phyloP scores from a whole-genome alignment of 768 basidiomycete genomes.

The Gymnopilus junonius region DNA sequence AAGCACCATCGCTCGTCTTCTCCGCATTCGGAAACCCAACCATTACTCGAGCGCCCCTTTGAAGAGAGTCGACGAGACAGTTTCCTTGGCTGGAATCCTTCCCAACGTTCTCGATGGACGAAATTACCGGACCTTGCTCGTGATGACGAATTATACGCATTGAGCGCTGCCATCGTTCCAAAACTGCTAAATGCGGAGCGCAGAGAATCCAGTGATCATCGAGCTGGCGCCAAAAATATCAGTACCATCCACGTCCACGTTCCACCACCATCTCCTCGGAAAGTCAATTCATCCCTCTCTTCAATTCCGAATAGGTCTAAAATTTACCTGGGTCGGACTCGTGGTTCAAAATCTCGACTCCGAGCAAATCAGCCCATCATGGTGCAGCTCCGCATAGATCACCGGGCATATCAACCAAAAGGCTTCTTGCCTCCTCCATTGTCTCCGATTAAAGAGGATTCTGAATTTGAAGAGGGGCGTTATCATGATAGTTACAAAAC shows the following conservation, averaged over 20 bases:
- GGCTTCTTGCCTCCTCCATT: background rate
- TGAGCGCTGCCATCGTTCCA: background rate
- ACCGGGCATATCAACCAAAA: background rate
- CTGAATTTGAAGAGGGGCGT: background rate
- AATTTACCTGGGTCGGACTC: background rate
- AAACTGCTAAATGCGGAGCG: background rate
- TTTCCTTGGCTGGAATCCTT: background rate
- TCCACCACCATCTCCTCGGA: background rate
- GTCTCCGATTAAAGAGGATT: background rate
- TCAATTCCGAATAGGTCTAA: background rate
- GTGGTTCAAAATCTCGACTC: background rate
- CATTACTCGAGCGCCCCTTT: background rate
- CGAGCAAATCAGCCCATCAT: background rate
- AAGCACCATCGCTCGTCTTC: background rate
- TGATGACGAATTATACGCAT: background rate
- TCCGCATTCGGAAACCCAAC: background rate
- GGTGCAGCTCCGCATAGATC: background rate
- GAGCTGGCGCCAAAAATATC: background rate
- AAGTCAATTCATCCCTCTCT: background rate
- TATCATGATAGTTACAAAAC: background rate
- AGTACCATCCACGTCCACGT: background rate
- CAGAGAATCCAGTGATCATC: background rate
- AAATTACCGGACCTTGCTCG: background rate
- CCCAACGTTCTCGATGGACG: background rate
- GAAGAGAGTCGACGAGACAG: background rate